Base-by-base conservation (phyloP, 345 rosid species). In the Lepidium aucheri region DNA sequence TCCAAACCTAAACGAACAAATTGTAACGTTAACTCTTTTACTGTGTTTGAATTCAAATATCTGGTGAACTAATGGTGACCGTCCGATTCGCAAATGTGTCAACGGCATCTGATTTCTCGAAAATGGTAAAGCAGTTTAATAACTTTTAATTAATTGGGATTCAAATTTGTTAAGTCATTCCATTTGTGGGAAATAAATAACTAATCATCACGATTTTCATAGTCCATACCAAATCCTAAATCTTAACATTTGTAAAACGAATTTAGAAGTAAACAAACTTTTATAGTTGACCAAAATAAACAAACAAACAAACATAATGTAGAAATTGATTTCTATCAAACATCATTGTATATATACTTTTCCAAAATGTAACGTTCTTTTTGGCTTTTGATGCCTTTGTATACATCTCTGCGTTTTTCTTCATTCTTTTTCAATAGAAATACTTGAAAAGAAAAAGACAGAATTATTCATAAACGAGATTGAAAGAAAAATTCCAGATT, bases 1-100 rank as follows among this genome's bases (percentile, higher is more conserved):
- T 61, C 68, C 45, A 16, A 69, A 18, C 56, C 64, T 56, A 6
- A 56, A n/a, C 13, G 44, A 12, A 6, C 4, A 63, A 2, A 44
- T 41, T 73, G 76, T 65, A 73, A 73, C 76, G 72, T 65, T 73
- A 56, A 63, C 62, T 42, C 57, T 45, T 52, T 53, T 22, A 63
- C 52, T 41, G 39, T 51, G 45, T 72, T 58, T 65, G 76, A 73
- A 73, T 73, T 65, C 76, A 73, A 65, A 73, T 50, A 13, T 15
- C 11, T 9, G 0, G 0, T 24, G 3, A 16, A 34, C 6, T 8
- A 34, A 65, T 73, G 30, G 1, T 17, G 6, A 4, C 76, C 76
- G 76, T 73, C 34, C 54, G 75, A 73, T 73, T 55, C 32, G 24
- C 26, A 18, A 4, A 20, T 30, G 35, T 30, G 11, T 63, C 70